Evolutionary conservation across 139 green algal genomes (phyloP), one percentile per base, ranked within the genome.

Genomic region (Volvox reticuliferus): DNA sequence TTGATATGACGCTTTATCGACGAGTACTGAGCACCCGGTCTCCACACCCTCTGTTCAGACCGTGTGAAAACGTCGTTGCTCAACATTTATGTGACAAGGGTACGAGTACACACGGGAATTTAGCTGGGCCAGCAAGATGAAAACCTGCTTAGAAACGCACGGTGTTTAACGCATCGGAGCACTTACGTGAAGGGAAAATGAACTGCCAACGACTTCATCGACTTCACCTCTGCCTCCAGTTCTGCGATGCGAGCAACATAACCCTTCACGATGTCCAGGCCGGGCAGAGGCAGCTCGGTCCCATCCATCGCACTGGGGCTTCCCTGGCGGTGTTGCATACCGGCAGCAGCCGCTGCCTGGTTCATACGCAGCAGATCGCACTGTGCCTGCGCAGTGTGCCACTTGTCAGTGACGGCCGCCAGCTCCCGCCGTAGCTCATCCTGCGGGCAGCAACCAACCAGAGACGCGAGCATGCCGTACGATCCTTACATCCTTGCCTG

Each of bases 161-260:
- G 44, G 9, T 55, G 9, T 55, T 5, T 14, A 55, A 55, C 9
- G 5, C 44, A 55, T 55, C 9, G 44, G 44, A 14, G 3, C 12
- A 90, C 86, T n/a, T 55, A 90, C 86, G 86, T 79, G 55, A 84
- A 90, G 3, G 86, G 78, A 2, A 90, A 14, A 32, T 86, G 68
- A 69, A 67, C 20, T 17, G 78, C 73, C 50, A 91, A 79, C 33
- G 82, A 73, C 79, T 91, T 89, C 18, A 89, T 36, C 86, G 68
- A 79, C 63, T 69, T 82, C 50, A 97, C 75, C 91, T 98, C 94
- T 16, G 86, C 71, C 92, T 98, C 94, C 50, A 98, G 93, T 32
- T 95, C 86, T 0, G 94, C 92, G 33, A 98, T 97, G 22, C 93
- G 89, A 5, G 91, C 87, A 17, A 97, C 79, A 67, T 96, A 94